A percentile compares a stretch with the other conserved stretches of the same genome.
These are phyloP conservation scores for Taphrina communis DNA, from an alignment of 1,139 yeast genomes.

Conservation along the genomic window DNA sequence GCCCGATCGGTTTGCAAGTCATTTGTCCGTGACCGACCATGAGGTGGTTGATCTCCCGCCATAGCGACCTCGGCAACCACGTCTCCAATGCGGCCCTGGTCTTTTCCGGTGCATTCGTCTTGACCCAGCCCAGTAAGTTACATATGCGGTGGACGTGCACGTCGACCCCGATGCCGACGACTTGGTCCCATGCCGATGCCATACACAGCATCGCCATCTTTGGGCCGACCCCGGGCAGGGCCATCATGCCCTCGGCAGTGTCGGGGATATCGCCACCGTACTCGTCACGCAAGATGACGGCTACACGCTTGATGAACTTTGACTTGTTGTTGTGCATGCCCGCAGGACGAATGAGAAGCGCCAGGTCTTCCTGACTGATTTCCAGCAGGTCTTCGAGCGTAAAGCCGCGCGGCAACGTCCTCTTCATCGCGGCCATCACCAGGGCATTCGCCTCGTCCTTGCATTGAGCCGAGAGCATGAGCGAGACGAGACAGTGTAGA, in stretches of 20 bases:
- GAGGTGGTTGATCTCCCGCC: conserved; percentile 77
- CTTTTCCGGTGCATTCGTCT: conserved; percentile 67
- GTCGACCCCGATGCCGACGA: conserved; percentile 88
- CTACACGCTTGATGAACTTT: conserved; percentile 66
- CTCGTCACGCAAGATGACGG: conserved; percentile 59
- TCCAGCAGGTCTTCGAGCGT: conserved; percentile 55
- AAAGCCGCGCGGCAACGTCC: conserved; percentile 53
- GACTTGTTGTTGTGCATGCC: conserved; percentile 90
- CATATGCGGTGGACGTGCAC: conserved; percentile 87
- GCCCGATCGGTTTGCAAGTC: conserved; percentile 74
- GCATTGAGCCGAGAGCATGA: conserved; percentile 75
- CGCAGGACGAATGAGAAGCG: conserved; percentile 71
- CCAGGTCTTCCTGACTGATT: conserved; percentile 65
- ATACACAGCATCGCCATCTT: conserved; percentile 87
- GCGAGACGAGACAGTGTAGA: conserved; percentile 42
- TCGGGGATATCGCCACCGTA: conserved; percentile 67
- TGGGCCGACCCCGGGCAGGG: conserved; percentile 93
- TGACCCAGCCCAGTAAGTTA: conserved; percentile 62
- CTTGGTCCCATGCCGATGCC: conserved; percentile 79
- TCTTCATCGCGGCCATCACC: conserved; percentile 70
- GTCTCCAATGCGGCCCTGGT: conserved; percentile 71
- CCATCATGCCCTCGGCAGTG: conserved; percentile 65
- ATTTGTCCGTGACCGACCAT: conserved; percentile 57
- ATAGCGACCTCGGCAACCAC: conserved; percentile 74
- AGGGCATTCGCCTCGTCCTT: conserved; percentile 82